These are phyloP conservation scores for Dictyophora rubrovolvata DNA, from an alignment of 768 basidiomycete species.

Conservation along the genomic window DNA sequence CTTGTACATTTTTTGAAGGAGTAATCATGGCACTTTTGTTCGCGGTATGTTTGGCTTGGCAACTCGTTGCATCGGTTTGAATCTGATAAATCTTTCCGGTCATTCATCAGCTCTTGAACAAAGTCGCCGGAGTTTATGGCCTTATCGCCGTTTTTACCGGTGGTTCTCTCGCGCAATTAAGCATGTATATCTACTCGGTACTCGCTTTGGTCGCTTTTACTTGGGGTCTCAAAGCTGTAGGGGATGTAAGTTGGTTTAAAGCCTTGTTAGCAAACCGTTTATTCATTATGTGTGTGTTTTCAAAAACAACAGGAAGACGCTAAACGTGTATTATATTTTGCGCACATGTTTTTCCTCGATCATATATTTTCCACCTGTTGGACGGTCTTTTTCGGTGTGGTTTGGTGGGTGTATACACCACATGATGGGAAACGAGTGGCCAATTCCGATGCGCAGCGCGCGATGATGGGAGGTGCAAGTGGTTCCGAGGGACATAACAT, in stretches of 20 bases:
- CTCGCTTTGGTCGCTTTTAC: constrained; percentile 66
- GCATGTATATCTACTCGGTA: constrained; percentile 88
- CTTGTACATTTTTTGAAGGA: constrained; percentile 23
- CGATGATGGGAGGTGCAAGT: constrained; percentile 58
- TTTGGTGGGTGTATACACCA: constrained; percentile 86
- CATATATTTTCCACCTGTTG: constrained; percentile 83
- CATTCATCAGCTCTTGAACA: constrained; percentile 69
- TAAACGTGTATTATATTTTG: constrained; percentile 74
- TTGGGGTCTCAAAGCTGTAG: constrained; percentile 84
- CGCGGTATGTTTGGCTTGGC: constrained; percentile 44
- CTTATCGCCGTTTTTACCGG: constrained; percentile 84
- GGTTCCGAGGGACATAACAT: constrained; percentile 38
- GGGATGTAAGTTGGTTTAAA: constrained; percentile 50
- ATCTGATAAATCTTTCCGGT: background rate
- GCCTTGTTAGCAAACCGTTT: constrained; percentile 5
- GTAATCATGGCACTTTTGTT: constrained; percentile 83
- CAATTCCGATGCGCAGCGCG: constrained; percentile 84
- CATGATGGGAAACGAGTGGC: constrained; percentile 78
- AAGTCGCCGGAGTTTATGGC: constrained; percentile 95
- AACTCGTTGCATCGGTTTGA: background rate
- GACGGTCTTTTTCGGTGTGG: constrained; percentile 84
- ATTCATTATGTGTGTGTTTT: too few relatives aligned
- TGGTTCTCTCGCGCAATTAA: constrained; percentile 88
- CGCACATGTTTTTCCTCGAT: constrained; percentile 87
- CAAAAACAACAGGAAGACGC: constrained; percentile 73